Evolutionary conservation across 495 filamentous ascomycete species (phyloP), one percentile per base, ranked within the genome.

Genomic region (Podospora sp.): DNA sequence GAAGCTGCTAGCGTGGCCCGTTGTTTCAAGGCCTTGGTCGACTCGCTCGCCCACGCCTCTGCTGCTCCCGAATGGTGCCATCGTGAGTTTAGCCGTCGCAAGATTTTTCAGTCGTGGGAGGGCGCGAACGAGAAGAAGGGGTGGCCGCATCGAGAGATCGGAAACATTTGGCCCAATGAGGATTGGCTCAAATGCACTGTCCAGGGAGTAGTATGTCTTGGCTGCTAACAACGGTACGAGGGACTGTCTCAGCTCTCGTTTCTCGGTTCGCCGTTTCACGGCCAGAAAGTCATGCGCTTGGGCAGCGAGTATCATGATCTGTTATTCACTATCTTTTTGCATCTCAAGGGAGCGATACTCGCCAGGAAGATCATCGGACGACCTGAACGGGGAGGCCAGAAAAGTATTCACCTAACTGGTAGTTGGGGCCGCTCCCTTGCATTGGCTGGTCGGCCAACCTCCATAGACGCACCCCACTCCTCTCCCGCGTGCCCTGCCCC

Each of bases 41-140:
- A 24, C 24, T 51, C 60, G 25, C 29, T 25, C 52, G 24, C 14
- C 52, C 52, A 55, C 52, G 52, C 52, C 52, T 55, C 25, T 55
- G 22, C 16, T 29, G n/a, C 18, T 9, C 40, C 6, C 18, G 36
- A 29, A 65, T 33, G 35, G 53, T 29, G 52, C 53, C 27, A 58
- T 58, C 35, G 33, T 14, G 62, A 65, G 22, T 70, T 70, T 70
- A 70, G 64, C 68, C 68, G 65, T 29, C 57, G 35, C 53, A 63
- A 33, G 25, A 60, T 25, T 63, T 69, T 69, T 63, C 63, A 20
- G 8, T 21, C 6, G 52, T 25, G 35, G 16, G 26, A 25, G 56
- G 25, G 25, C 5, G 22, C 14, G 36, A 1, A 6, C 21, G 5
- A 24, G 12, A 27, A 35, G 50, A 33, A 51, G 56, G 46, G 57